A percentile compares a stretch with the other conserved stretches of the same genome.
These are phyloP conservation scores for Rostrohypoxylon terebratum DNA, from an alignment of 495 filamentous ascomycete genomes.

Conservation along the genomic window DNA sequence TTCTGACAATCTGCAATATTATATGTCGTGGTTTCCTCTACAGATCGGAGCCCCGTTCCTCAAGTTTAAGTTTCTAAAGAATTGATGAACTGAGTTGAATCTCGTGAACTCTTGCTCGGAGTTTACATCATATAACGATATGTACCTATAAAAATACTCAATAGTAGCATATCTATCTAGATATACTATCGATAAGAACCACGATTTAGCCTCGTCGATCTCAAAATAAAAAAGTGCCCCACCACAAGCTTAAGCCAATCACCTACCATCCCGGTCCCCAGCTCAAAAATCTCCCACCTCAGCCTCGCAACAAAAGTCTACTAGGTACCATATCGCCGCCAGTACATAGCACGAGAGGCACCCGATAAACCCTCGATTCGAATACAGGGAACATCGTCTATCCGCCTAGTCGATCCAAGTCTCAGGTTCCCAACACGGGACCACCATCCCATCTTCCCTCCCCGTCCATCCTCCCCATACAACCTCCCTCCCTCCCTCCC, in stretches of 20 bases:
- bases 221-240: slow-evolving; percentile 5
- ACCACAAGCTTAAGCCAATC: slow-evolving; percentile 28
- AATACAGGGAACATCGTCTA: neutral
- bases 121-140: neutral
- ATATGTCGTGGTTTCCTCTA: too few relatives aligned
- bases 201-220: slow-evolving; percentile 7
- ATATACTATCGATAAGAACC: slow-evolving; percentile 31
- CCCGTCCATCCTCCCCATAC: neutral
- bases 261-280: slow-evolving; percentile 37
- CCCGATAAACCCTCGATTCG: neutral
- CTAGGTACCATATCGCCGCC: neutral
- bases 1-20: too few relatives aligned
- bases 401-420: neutral
- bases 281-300: slow-evolving; percentile 47
- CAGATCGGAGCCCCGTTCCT: too few relatives aligned
- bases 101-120: neutral
- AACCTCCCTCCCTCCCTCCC: neutral
- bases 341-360: neutral
- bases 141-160: neutral
- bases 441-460: neutral
- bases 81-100: too few relatives aligned
- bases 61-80: too few relatives aligned
- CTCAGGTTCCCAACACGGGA: neutral
- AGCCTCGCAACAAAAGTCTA: slow-evolving; percentile 29
- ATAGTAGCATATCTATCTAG: neutral